Base-by-base conservation (phyloP, 345 rosid genomes). In the Rubroshorea leprosula region DNA sequence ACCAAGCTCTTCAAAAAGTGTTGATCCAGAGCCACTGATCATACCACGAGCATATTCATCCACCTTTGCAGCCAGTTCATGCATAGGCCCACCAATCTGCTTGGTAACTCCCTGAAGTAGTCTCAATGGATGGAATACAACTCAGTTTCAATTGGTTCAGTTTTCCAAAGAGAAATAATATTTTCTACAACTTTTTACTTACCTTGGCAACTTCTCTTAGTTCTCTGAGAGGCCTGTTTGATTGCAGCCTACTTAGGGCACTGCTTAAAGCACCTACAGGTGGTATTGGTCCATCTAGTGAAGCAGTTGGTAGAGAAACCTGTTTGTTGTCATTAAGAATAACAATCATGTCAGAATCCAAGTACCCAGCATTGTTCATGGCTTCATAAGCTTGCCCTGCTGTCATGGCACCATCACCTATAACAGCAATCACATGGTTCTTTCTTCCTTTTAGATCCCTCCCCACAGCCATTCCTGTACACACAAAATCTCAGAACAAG, bases 381-480 rank as follows among this genome's bases (percentile, higher is more conserved):
- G 98, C 97, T 77, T 92, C 96, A 58, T 84, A 92, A 70, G 98
- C 98, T 55, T 92, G 95, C 18, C 98, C 98, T 20, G 98, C 98
- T 1, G 98, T 92, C 98, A 92, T 92, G 21, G 97, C 98, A 54
- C 97, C 98, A 59, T 92, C 98, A 20, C 98, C 96, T 22, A 92
- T 92, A 53, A 92, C 86, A 39, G 90, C 86, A 48, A 89, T 70
- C 44, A 92, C 93, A 27, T 81, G 70, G 76, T 92, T 89, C 50
- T 60, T 74, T 58, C 76, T 76, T 61, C 90, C 96, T 54, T 89
- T 86, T 35, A 92, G 72, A 78, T 92, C 98, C 70, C 98, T 78
- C 26, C 95, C 96, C 21, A 89, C 91, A 0, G 98, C 96, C n/a
- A n/a, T n/a, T n/a, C n/a, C n/a, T n/a, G n/a, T n/a, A n/a, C n/a